Conservation (phyloP, 345 rosid genomes). For the Noccaea bulbosa region DNA sequence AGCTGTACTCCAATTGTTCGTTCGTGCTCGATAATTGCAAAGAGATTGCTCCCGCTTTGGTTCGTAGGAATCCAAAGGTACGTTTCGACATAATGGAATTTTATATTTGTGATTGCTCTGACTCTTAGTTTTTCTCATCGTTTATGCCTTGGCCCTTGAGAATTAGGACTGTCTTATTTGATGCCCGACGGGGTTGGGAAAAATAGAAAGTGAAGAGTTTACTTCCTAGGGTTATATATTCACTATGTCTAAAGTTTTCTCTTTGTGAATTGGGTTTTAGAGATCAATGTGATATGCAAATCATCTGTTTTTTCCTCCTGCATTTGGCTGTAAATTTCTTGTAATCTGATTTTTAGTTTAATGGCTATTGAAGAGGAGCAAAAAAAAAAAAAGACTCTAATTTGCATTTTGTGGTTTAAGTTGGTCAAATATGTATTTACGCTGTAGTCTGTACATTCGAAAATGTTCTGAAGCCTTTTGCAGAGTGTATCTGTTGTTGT, state of each 20-base stretch:
- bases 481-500: neutral
- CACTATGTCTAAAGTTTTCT: neutral
- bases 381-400: slow-evolving; percentile 9
- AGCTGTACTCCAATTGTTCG: neutral
- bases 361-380: neutral
- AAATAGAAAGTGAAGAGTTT: neutral
- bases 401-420: neutral
- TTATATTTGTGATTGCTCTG: slow-evolving; percentile 9
- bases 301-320: neutral
- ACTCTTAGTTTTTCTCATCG: neutral
- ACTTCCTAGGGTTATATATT: neutral
- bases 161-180: neutral
- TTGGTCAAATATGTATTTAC: neutral
- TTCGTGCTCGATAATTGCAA: slow-evolving; percentile 8
- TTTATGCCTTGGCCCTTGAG: neutral
- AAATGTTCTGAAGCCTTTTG: slow-evolving; percentile 6
- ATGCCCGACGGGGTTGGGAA: neutral
- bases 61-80: slow-evolving; percentile 9
- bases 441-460: neutral
- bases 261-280: slow-evolving; percentile 6
- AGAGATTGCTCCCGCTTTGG: slow-evolving; percentile 2
- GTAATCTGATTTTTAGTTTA: neutral
- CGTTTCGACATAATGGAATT: neutral
- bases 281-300: neutral
- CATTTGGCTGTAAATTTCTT: slow-evolving; percentile 12